Evolutionary conservation across 768 basidiomycete species (phyloP), one percentile per base, ranked within the genome.

Genomic region (Lepiota venenata): DNA sequence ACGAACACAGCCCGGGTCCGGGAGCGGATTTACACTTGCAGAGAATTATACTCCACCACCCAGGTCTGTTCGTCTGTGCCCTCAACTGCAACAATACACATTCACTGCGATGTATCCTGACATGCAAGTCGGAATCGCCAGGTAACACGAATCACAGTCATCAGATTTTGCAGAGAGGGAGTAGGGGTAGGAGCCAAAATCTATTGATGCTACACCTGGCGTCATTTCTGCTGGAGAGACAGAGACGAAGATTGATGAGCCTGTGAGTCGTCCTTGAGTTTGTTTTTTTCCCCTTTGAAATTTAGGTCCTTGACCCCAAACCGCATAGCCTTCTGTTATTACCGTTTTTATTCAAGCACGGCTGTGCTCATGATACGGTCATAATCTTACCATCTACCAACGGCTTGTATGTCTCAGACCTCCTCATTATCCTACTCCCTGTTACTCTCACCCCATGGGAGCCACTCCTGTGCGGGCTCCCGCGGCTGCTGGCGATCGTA

Each of bases 191-290:
- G 56, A 52, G 44, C 47, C 36, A 8, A 80, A 76, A 62, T 67
- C 66, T 32, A 88, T 89, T 61, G 84, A 80, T n/a, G 88, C 87
- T 0, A 73, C 80, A 0, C 81, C 79, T n/a, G 85, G 78, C 2
- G 71, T 72, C 50, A 61, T 71, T 38, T 83, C 87, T 57, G 86
- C 85, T 21, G 86, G 86, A 6, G 88, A 90, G 69, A 89, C 88
- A 0, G 88, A 91, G 64, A 89, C 88, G 0, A 88, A 91, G 63
- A 75, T 80, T 12, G 88, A 90, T 60, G 88, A 90, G 61, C 83
- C 83, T 35, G 88, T 89, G 64, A 72, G 87, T 71, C 12, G n/a
- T n/a, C n/a, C n/a, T n/a, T n/a, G n/a, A n/a, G n/a, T n/a, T n/a
- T n/a, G n/a, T n/a, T n/a, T n/a, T n/a, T n/a, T 35, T 46, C 54